phyloP scores from a whole-genome alignment of 805 yeast species.

The Clavispora fructus region DNA sequence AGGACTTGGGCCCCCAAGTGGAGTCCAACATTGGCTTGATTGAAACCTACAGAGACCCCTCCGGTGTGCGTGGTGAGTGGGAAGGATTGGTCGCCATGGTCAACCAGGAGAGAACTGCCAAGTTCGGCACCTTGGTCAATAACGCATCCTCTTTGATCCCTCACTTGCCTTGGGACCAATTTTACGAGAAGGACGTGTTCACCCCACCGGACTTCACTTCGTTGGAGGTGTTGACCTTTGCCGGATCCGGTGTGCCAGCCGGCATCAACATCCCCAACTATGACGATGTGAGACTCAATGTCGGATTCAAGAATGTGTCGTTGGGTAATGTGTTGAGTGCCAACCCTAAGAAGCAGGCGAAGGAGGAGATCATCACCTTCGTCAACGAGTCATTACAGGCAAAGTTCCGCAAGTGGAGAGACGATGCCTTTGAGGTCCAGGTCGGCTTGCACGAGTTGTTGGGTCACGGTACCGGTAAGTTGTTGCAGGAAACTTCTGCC shows the following conservation, averaged over 20 bases:
- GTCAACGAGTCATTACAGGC: slow-evolving; percentile 48
- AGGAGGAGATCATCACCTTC: slow-evolving; percentile 66
- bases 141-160: slow-evolving; percentile 61
- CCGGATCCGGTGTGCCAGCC: slow-evolving; percentile 88
- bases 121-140: slow-evolving; percentile 64
- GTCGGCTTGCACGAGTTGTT: slow-evolving; percentile 89
- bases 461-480: slow-evolving; percentile 90
- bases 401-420: slow-evolving; percentile 63
- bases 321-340: slow-evolving; percentile 81
- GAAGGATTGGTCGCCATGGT: slow-evolving; percentile 89
- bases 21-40: slow-evolving; percentile 83
- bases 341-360: slow-evolving; percentile 54
- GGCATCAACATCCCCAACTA: slow-evolving; percentile 92
- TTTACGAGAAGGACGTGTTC: slow-evolving; percentile 77
- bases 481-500: slow-evolving; percentile 51
- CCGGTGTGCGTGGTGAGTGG: slow-evolving; percentile 92
- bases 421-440: slow-evolving; percentile 85
- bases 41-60: slow-evolving; percentile 89
- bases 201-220: slow-evolving; percentile 92
- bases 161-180: slow-evolving; percentile 71
- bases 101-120: slow-evolving; percentile 78
- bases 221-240: slow-evolving; percentile 81
- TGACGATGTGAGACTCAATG: slow-evolving; percentile 77
- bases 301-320: slow-evolving; percentile 87
- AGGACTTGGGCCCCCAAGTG: slow-evolving; percentile 69